Evolutionary conservation across 1,284 basidiomycete species (phyloP).

Genomic region (Caloboletus firmus): DNA sequence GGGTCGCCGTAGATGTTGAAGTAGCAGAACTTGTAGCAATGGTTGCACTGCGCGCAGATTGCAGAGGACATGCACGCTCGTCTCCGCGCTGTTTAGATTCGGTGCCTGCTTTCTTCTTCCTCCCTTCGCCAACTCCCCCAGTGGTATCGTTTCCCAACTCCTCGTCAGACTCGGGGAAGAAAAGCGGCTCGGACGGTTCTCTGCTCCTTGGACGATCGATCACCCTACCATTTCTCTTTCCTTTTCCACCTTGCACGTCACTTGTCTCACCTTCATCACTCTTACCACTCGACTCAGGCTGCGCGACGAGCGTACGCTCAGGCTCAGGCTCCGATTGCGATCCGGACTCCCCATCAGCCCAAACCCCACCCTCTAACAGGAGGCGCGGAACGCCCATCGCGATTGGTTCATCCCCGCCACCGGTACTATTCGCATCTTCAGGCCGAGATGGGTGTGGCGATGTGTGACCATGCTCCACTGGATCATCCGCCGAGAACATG

Average conservation of each 20-base stretch:
- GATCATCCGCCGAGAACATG: neutral
- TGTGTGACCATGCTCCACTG: neutral
- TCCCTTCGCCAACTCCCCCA: neutral
- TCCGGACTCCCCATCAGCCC: neutral
- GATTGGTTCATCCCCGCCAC: neutral
- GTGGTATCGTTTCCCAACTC: neutral
- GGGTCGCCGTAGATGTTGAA: constrained; percentile 1
- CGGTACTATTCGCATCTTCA: neutral
- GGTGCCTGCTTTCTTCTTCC: neutral
- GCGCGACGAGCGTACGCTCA: constrained; percentile 29
- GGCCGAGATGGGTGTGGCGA: neutral
- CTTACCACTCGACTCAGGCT: constrained; percentile 11
- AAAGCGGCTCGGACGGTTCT: constrained; percentile 27
- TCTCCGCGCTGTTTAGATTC: neutral
- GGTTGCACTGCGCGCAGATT: neutral
- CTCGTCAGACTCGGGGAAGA: constrained; percentile 27
- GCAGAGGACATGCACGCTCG: neutral
- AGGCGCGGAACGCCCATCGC: constrained; percentile 12
- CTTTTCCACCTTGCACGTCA: neutral
- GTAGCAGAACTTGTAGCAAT: neutral
- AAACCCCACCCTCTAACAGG: neutral
- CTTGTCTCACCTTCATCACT: no score
- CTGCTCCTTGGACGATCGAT: constrained; percentile 12
- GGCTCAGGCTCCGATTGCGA: constrained; percentile 15
- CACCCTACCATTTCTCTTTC: neutral